Percentiles rank a stretch among this genome's conserved stretches.
Evolutionary conservation across 805 yeast genomes (phyloP).

Genomic region (Hanseniaspora mollemarum): DNA sequence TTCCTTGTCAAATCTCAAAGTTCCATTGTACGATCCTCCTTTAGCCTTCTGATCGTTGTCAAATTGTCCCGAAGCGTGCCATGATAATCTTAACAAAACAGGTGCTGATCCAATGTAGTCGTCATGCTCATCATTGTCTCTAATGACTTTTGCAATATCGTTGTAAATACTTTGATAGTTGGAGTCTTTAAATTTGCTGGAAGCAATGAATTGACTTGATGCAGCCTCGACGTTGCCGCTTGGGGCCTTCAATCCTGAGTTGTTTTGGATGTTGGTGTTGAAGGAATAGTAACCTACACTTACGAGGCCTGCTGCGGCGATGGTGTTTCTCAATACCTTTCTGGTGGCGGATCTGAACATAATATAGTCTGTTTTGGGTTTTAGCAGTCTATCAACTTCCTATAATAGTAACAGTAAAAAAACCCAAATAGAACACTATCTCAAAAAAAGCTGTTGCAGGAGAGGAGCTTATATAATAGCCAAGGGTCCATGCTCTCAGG

Average conservation of each 20-base stretch:
- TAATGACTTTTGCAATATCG: slow-evolving; percentile 55
- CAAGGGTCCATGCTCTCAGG: too few relatives aligned
- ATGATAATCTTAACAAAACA: slow-evolving; percentile 63
- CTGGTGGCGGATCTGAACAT: slow-evolving; percentile 6
- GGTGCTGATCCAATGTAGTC: slow-evolving; percentile 67
- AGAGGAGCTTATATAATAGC: too few relatives aligned
- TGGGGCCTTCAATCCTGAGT: slow-evolving; percentile 17
- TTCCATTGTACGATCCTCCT: slow-evolving; percentile 66
- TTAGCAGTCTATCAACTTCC: too few relatives aligned
- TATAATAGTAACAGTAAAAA: too few relatives aligned
- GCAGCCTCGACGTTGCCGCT: slow-evolving; percentile 28
- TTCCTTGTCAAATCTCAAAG: slow-evolving; percentile 46
- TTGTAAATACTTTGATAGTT: slow-evolving; percentile 60
- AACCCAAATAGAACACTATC: too few relatives aligned
- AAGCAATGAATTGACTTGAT: slow-evolving; percentile 25
- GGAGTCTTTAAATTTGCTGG: slow-evolving; percentile 28
- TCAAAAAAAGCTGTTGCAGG: too few relatives aligned
- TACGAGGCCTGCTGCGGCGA: slow-evolving; percentile 24
- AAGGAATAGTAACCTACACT: slow-evolving; percentile 21
- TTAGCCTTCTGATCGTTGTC: slow-evolving; percentile 42
- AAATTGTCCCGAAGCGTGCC: slow-evolving; percentile 83
- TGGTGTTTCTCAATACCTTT: slow-evolving; percentile 7
- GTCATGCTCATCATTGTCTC: slow-evolving; percentile 48
- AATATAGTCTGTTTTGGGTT: background rate
- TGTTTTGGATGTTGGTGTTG: slow-evolving; percentile 20